Evolutionary conservation across 2,329 filamentous ascomycete genomes (phyloP).

Genomic region (Colletotrichum sp.): DNA sequence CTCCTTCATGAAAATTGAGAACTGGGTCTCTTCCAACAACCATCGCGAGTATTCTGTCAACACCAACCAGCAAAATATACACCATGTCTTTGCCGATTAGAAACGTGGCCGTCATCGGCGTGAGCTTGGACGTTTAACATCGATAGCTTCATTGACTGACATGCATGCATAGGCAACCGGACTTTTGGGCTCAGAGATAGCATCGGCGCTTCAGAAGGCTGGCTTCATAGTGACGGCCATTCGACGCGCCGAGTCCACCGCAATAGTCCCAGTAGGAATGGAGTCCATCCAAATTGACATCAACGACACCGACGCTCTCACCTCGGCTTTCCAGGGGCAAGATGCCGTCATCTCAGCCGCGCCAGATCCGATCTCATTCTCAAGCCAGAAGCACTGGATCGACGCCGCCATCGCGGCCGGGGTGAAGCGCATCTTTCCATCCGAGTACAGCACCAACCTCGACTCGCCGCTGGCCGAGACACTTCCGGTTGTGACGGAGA

Average conservation of each 20-base stretch:
- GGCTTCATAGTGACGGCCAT: slow-evolving; percentile 41
- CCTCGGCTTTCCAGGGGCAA: slow-evolving; percentile 55
- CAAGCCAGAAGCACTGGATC: slow-evolving; percentile 53
- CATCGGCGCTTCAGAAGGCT: slow-evolving; percentile 31
- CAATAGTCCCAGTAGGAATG: slow-evolving; percentile 32
- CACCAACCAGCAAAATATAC: rapidly evolving
- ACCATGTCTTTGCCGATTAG: background rate
- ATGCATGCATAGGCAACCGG: slow-evolving; percentile 28
- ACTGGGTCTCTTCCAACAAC: background rate
- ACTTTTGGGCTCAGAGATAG: slow-evolving; percentile 34
- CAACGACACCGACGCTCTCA: slow-evolving; percentile 47
- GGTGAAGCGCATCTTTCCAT: slow-evolving; percentile 59
- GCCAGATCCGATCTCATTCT: slow-evolving; percentile 34
- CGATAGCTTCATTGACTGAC: background rate
- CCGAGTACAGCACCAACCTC: slow-evolving; percentile 49
- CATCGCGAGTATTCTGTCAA: rapidly evolving
- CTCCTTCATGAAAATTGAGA: background rate
- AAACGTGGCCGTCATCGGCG: slow-evolving; percentile 1
- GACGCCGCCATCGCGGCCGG: slow-evolving; percentile 58
- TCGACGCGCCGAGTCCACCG: slow-evolving; percentile 43
- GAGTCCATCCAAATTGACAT: slow-evolving; percentile 41
- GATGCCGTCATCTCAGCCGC: slow-evolving; percentile 60
- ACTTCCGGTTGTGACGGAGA: slow-evolving; percentile 24
- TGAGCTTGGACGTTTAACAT: background rate
- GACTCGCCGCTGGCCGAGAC: slow-evolving; percentile 19